Evolutionary conservation across 2,329 filamentous ascomycete genomes (phyloP).

Genomic region (Hymenotorrendiella dingleyae): DNA sequence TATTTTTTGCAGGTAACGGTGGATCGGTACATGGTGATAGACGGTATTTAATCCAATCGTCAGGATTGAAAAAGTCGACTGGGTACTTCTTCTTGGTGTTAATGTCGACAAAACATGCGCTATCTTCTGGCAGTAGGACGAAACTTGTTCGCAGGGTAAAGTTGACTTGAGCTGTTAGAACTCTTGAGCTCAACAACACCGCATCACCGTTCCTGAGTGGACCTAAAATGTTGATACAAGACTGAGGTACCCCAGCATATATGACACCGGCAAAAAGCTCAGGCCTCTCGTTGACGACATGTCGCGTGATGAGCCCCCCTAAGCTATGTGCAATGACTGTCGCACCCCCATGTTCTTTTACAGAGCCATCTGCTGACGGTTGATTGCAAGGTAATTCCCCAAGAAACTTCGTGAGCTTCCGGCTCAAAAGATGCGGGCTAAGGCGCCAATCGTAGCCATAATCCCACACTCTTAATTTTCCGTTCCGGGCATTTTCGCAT

Average conservation of each 20-base stretch:
- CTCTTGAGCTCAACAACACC: slow-evolving; percentile 80
- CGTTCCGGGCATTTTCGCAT: slow-evolving; percentile 65
- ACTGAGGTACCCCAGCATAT: slow-evolving; percentile 78
- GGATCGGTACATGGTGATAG: slow-evolving; percentile 71
- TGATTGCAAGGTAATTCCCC: slow-evolving; percentile 70
- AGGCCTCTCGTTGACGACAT: slow-evolving; percentile 79
- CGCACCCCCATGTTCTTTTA: slow-evolving; percentile 57
- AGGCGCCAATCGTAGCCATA: slow-evolving; percentile 95
- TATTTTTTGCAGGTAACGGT: slow-evolving; percentile 53
- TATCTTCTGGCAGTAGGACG: slow-evolving; percentile 77
- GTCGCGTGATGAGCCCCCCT: slow-evolving; percentile 80
- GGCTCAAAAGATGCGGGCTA: slow-evolving; percentile 70
- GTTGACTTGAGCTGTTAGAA: slow-evolving; percentile 88
- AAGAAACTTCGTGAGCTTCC: slow-evolving; percentile 66
- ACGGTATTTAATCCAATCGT: slow-evolving; percentile 73
- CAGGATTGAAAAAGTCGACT: slow-evolving; percentile 75
- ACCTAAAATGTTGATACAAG: slow-evolving; percentile 86
- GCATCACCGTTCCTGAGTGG: slow-evolving; percentile 89
- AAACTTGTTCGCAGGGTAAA: slow-evolving; percentile 87
- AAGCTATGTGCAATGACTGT: slow-evolving; percentile 81
- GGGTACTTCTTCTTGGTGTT: slow-evolving; percentile 72
- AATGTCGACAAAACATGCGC: slow-evolving; percentile 75
- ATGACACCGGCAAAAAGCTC: slow-evolving; percentile 82
- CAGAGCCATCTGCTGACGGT: slow-evolving; percentile 35
- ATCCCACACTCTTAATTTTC: slow-evolving; percentile 74